A percentile compares a stretch with the other conserved stretches of the same genome.
These are phyloP conservation scores for Candida parachauliodes DNA, from an alignment of 805 yeast species.

Conservation along the genomic window DNA sequence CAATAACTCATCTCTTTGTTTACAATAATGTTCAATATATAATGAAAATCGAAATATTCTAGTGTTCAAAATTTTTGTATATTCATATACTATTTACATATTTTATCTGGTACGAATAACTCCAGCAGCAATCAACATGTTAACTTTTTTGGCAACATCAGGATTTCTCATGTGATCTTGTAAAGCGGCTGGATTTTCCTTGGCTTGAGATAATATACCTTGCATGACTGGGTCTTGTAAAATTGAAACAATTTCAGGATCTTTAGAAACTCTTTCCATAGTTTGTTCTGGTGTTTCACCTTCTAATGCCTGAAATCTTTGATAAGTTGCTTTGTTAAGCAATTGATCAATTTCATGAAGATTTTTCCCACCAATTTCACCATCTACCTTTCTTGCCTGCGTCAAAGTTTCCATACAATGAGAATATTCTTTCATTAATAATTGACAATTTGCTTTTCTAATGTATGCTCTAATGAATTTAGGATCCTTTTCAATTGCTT, in stretches of 20 bases:
- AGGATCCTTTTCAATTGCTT: slow-evolving; percentile 86
- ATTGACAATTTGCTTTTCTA: slow-evolving; percentile 92
- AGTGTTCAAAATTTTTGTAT: not conserved
- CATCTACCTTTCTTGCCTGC: slow-evolving; percentile 72
- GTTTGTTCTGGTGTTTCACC: slow-evolving; percentile 95
- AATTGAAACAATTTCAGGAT: slow-evolving; percentile 90
- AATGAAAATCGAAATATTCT: not conserved
- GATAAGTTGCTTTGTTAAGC: slow-evolving; percentile 68
- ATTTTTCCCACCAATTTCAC: slow-evolving; percentile 57
- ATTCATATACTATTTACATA: not conserved
- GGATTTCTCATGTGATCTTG: slow-evolving; percentile 98
- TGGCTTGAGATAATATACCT: slow-evolving; percentile 89
- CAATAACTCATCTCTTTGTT: not conserved
- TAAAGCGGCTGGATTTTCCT: slow-evolving; percentile 91
- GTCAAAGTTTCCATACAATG: slow-evolving; percentile 78
- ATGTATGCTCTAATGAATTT: slow-evolving; percentile 89
- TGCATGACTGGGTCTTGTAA: slow-evolving; percentile 96
- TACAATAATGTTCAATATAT: not conserved
- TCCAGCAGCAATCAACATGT: slow-evolving; percentile 92
- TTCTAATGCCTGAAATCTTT: slow-evolving; percentile 76
- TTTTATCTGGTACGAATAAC: slow-evolving; percentile 81
- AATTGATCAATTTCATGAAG: slow-evolving; percentile 78
- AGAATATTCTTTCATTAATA: slow-evolving; percentile 84
- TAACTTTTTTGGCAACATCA: slow-evolving; percentile 81
- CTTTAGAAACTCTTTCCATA: slow-evolving; percentile 81